Evolutionary conservation across 148 eudicot species (phyloP), one percentile per base, ranked within the genome.

Genomic region (Amaranthus palmeri): DNA sequence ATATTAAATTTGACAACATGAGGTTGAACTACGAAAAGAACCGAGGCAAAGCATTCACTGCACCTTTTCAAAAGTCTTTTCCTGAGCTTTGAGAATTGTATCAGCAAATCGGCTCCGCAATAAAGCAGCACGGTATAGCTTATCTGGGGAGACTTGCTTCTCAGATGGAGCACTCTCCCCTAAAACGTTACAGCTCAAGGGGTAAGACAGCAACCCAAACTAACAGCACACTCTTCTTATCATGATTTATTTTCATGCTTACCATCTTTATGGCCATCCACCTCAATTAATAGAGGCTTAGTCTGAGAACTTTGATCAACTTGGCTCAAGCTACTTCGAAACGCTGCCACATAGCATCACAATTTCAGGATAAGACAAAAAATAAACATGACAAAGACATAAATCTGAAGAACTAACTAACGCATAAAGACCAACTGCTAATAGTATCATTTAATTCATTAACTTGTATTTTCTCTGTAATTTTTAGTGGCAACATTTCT

Each of bases 81-180:
- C 98, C 78, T 88, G 92, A 53, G 96, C 96, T 87, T 92, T 92
- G 25, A 92, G 81, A 61, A 92, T 92, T 18, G 91, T 90, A 57
- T 92, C 98, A n/a, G 98, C 98, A 80, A 92, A 92, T 65, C 96
- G 91, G 79, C 87, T 87, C 85, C 88, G 84, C 86, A 92, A 78
- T 44, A 92, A 69, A 80, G 98, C 98, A 70, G 98, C 98, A 75
- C 98, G 93, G 80, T 92, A 92, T 62, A 85, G 88, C 87, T 92
- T 92, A 58, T 87, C 93, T 64, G 98, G 98, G 85, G 98, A 92
- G 92, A 86, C 93, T 90, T 88, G 93, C 89, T 93, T 92, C 85
- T 88, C 93, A 72, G 75, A 77, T 82, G 85, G 88, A 85, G 85
- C 91, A 83, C 81, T 84, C 90, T 88, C 96, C 90, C 93, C 98